Conservation (phyloP, 306 rosid genomes). For the Rosa rugosa region DNA sequence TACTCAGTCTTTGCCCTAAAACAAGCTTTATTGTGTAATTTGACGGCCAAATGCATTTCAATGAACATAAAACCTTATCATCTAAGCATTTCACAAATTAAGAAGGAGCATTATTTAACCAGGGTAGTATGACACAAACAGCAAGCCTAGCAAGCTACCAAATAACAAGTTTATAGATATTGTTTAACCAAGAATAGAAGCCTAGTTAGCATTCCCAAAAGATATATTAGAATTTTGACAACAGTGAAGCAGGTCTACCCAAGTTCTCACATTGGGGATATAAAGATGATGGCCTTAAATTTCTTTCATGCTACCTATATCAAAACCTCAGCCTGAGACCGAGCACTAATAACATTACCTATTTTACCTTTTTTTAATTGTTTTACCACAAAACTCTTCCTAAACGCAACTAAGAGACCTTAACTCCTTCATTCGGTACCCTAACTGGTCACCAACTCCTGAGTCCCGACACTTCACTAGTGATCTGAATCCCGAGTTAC, state of each 20-base stretch:
- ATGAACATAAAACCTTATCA: neutral
- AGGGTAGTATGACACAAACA: neutral
- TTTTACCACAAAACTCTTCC: neutral
- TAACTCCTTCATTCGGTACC: neutral
- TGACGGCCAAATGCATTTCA: constrained; percentile 1
- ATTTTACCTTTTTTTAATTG: neutral
- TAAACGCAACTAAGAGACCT: neutral
- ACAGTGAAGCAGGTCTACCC: neutral
- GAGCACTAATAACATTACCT: neutral
- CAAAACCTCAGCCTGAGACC: neutral
- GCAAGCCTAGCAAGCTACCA: neutral
- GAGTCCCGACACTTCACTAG: neutral
- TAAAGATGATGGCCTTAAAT: neutral
- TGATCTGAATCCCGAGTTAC: neutral
- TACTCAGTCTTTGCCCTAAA: neutral
- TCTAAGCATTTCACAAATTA: neutral
- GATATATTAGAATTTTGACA: neutral
- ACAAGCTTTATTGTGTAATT: neutral
- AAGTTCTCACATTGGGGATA: neutral
- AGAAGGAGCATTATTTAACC: neutral
- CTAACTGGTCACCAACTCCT: neutral
- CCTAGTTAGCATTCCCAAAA: neutral
- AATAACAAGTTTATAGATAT: neutral
- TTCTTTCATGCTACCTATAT: neutral
- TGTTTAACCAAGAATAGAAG: neutral